phyloP scores from a whole-genome alignment of 805 yeast species.

The Monosporozyma siamensis region DNA sequence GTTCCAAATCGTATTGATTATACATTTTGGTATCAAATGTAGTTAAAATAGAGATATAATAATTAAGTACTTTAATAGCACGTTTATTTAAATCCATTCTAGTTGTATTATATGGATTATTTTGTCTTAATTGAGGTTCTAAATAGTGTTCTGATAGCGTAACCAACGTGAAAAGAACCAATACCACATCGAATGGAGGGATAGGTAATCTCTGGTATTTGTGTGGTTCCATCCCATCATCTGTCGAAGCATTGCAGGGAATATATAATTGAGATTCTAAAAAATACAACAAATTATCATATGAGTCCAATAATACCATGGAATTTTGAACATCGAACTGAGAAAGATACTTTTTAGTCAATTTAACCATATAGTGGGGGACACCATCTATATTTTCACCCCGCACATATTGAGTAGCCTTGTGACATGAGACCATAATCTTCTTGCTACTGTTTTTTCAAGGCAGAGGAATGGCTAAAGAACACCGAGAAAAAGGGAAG shows the following conservation, averaged over 20 bases:
- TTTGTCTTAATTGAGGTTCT: slow-evolving; percentile 16
- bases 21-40: slow-evolving; percentile 12
- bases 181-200: slow-evolving; percentile 30
- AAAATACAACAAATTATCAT: slow-evolving; percentile 31
- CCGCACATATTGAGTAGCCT: background rate
- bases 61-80: slow-evolving; percentile 25
- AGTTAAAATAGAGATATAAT: slow-evolving; percentile 14
- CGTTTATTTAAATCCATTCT: slow-evolving; percentile 28
- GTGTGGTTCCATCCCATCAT: background rate
- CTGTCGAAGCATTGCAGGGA: background rate
- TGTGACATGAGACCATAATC: slow-evolving; percentile 2
- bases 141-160: slow-evolving; percentile 28
- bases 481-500: no score
- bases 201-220: slow-evolving; percentile 4
- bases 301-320: slow-evolving; percentile 25
- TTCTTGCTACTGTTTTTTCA: background rate
- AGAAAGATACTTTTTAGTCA: slow-evolving; percentile 14
- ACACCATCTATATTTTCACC: background rate
- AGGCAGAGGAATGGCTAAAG: no score
- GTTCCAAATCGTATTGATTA: slow-evolving; percentile 15
- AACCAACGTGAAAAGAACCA: slow-evolving; percentile 31
- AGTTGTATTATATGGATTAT: slow-evolving; percentile 22
- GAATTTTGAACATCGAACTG: slow-evolving; percentile 26
- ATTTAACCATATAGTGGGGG: slow-evolving; percentile 23
- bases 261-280: slow-evolving; percentile 25